Percentiles rank a stretch among this genome's conserved stretches.
Conservation (phyloP, 2,329 filamentous ascomycete species). For the Sporothrix dimorphospora region DNA sequence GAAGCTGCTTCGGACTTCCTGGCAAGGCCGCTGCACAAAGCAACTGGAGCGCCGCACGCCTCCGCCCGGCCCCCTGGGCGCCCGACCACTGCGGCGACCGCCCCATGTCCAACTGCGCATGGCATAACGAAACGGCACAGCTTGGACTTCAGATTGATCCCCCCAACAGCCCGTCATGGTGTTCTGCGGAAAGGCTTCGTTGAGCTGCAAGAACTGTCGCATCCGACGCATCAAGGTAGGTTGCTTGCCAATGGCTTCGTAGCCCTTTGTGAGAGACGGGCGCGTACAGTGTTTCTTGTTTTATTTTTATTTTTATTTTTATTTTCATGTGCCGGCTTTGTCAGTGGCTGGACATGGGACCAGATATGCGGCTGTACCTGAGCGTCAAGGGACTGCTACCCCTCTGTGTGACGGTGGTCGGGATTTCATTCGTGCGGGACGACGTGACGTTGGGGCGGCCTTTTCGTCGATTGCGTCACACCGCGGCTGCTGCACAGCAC, state of each 20-base stretch:
- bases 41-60: neutral
- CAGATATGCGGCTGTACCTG: conserved; percentile 7
- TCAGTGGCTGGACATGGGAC: neutral
- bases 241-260: conserved; percentile 25
- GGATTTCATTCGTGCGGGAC: neutral
- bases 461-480: neutral
- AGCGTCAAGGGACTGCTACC: neutral
- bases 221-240: conserved; percentile 59
- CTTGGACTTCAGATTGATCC: neutral
- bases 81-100: neutral
- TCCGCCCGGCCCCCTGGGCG: neutral
- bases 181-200: conserved; percentile 60
- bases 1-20: neutral
- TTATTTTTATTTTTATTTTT: neutral
- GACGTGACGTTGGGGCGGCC: neutral
- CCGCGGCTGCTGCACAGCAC: neutral
- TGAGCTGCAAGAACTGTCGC: conserved; percentile 58
- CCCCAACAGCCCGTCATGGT: conserved; percentile 48
- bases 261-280: too few species aligned
- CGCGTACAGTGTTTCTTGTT: neutral
- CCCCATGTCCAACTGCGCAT: neutral
- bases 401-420: neutral
- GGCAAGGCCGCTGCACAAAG: neutral
- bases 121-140: neutral
- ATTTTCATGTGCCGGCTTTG: neutral